A percentile compares a stretch with the other conserved stretches of the same genome.
Conservation (phyloP, 83 land plant genomes). For the Picea abies region DNA sequence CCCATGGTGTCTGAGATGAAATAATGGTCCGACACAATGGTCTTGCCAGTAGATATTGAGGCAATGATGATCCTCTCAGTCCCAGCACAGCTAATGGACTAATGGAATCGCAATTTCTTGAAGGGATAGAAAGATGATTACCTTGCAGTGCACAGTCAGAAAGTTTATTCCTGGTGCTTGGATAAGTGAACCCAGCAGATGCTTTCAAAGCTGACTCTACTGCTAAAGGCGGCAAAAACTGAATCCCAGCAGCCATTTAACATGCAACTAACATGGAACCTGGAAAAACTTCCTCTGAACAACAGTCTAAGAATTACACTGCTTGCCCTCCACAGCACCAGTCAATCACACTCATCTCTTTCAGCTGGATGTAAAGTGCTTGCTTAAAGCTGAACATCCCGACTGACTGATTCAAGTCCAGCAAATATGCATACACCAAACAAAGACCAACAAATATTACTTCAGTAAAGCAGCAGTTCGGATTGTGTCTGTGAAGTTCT, state of each 20-base stretch:
- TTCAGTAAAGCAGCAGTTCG: not conserved
- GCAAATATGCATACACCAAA: not conserved
- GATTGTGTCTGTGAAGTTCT: not conserved
- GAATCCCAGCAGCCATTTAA: slow-evolving; percentile 12
- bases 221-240: slow-evolving; percentile 8
- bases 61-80: not conserved
- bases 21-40: not conserved
- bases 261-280: not conserved
- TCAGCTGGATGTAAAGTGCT: not conserved
- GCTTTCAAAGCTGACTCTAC: not conserved
- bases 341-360: slow-evolving; percentile 4
- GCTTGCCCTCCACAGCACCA: slow-evolving; percentile 11
- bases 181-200: not conserved
- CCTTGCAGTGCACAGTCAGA: not conserved
- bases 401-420: not conserved
- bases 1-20: not conserved
- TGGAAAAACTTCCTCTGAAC: not conserved
- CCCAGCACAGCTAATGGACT: not conserved
- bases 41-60: not conserved
- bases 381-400: slow-evolving; percentile 6
- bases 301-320: not conserved
- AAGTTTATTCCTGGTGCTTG: not conserved
- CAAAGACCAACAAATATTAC: not conserved
- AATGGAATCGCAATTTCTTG: not conserved
- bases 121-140: not conserved